A percentile compares a stretch with the other conserved stretches of the same genome.
Conservation (phyloP, 495 filamentous ascomycete genomes). For the Penicillium lividum region DNA sequence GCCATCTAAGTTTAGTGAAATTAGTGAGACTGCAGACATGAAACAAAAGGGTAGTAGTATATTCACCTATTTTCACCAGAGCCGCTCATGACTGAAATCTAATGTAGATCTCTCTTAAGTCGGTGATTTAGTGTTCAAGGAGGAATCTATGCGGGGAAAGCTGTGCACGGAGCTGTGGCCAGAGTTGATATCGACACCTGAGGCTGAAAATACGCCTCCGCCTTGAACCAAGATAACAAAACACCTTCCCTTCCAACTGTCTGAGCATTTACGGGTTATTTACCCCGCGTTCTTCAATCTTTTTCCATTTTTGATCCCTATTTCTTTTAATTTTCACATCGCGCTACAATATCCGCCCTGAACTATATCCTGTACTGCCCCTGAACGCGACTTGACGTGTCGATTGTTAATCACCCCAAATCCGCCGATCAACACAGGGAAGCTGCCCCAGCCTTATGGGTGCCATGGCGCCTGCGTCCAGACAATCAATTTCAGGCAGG, state of each 20-base stretch:
- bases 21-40: slow-evolving; percentile 9
- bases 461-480: slow-evolving; percentile 27
- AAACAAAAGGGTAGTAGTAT: background rate
- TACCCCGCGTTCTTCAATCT: background rate
- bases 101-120: background rate
- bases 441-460: slow-evolving; percentile 13
- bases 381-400: slow-evolving; percentile 25
- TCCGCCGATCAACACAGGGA: slow-evolving; percentile 19
- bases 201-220: slow-evolving; percentile 24
- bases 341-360: background rate
- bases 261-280: background rate
- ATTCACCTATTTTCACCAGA: slow-evolving; percentile 40
- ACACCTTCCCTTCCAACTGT: slow-evolving; percentile 2
- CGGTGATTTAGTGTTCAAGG: background rate
- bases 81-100: slow-evolving; percentile 35
- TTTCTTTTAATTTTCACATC: background rate
- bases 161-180: slow-evolving; percentile 15
- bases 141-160: slow-evolving; percentile 25
- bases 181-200: slow-evolving; percentile 23
- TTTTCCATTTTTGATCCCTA: background rate
- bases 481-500: slow-evolving; percentile 32
- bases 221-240: slow-evolving; percentile 26
- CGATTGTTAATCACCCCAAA: slow-evolving; percentile 23
- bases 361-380: slow-evolving; percentile 2
- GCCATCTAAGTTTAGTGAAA: slow-evolving; percentile 35